Base-by-base conservation (phyloP, 169 alveolate genomes). In the Plasmodium relictum region DNA sequence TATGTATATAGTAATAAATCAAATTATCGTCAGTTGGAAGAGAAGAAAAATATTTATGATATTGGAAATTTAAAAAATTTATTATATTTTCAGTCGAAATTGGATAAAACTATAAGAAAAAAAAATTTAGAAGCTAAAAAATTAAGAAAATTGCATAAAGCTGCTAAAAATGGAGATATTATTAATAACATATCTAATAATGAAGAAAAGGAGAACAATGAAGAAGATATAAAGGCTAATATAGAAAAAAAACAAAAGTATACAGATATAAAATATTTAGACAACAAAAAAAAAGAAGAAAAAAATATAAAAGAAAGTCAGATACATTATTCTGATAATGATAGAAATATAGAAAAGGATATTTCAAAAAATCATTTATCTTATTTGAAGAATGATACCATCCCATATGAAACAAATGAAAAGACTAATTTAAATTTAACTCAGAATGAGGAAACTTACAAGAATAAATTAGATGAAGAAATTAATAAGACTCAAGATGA, bases 51-150 rank as follows among this genome's bases (percentile, higher is more conserved):
- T 65, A 74, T 68, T 31, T 86, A 48, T 18, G 41, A 86, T 61
- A 59, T 86, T 16, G 76, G 48, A 14, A 48, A 80, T 10, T 72
- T 80, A 9, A 86, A 86, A 71, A 86, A 72, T 37, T 22, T 86
- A 44, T 48, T 86, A 52, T 59, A 42, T 59, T 86, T 86, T 70
- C 92, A 86, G 52, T 70, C 66, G 6, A 86, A 86, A 14, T 48
- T 86, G 41, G 92, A 86, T 41, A 50, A 86, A 26, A 6, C 26
- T 22, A 61, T 70, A 16, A 42, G 63, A 50, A 59, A 59, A 86
- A 70, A 59, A 72, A 16, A 73, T 39, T 44, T 54, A 44, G 88
- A 56, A 86, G 92, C 70, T 41, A 61, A 86, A 45, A 69, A 86
- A 63, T 37, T 72, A 39, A 61, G 31, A 61, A 59, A 56, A 59